Conservation (phyloP, 2,329 filamentous ascomycete species). For the Penicillium sclerotigenum region DNA sequence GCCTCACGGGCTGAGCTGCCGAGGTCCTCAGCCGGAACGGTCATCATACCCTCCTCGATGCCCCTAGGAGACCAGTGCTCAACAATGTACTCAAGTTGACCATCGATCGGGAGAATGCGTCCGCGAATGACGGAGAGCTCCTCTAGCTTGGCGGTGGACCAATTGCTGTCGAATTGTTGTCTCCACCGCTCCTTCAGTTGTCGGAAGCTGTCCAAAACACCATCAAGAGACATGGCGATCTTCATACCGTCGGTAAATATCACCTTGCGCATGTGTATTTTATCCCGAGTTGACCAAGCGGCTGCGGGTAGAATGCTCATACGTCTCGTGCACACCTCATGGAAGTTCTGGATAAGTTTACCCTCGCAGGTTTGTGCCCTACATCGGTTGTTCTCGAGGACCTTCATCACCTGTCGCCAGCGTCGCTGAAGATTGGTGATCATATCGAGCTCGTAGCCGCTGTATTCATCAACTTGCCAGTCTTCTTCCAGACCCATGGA, state of each 20-base stretch:
- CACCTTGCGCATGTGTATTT: slow-evolving; percentile 10
- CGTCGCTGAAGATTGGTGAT: slow-evolving; percentile 11
- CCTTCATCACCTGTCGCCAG: slow-evolving; percentile 10
- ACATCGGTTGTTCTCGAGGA: not conserved
- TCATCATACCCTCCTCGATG: not conserved
- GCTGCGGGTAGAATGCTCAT: not conserved
- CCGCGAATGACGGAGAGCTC: slow-evolving; percentile 3
- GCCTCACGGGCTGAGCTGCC: slow-evolving; percentile 5
- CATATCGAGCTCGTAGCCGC: not conserved
- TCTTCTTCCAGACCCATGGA: not conserved
- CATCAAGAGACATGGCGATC: slow-evolving; percentile 1
- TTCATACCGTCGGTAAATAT: slow-evolving; percentile 12
- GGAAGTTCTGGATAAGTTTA: not conserved
- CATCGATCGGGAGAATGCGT: slow-evolving; percentile 4
- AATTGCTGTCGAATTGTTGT: not conserved
- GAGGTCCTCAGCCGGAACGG: not conserved
- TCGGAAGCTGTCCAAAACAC: not conserved
- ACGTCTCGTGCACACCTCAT: not conserved
- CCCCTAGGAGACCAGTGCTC: slow-evolving; percentile 9
- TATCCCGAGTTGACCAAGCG: not conserved
- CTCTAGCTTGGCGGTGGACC: slow-evolving; percentile 7
- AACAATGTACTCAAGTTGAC: not conserved
- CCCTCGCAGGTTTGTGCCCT: not conserved
- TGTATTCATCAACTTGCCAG: slow-evolving; percentile 3
- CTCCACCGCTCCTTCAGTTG: slow-evolving; percentile 6